Evolutionary conservation across 2,329 filamentous ascomycete species (phyloP), one percentile per base, ranked within the genome.

Genomic region (Truncatella angustata): DNA sequence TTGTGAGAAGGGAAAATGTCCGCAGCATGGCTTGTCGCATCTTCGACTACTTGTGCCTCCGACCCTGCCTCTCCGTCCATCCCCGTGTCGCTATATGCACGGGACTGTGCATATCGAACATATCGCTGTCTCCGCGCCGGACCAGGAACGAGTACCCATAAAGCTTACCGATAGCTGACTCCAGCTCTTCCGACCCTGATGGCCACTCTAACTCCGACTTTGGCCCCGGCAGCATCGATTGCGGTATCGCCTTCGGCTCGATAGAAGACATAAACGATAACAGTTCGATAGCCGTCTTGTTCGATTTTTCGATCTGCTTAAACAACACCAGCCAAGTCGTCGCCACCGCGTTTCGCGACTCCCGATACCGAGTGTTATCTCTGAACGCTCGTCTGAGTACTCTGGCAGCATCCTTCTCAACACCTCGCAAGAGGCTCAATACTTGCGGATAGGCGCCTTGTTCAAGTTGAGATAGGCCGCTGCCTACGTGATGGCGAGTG

Each of bases 261-360:
- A 78, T 68, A 23, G 59, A 70, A 2, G 69, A 69, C n/a, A 73
- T 65, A 48, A 74, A 71, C 0, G 61, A 66, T 0, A 79, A 60
- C 34, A 73, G 53, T 0, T 67, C 51, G 37, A 67, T 68, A 2
- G 73, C 73, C 3, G 57, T 28, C 2, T 45, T 3, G 44, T 71
- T 56, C 0, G 26, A 53, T 30, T 54, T 51, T 20, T 54, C 55
- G 28, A 75, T 71, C 26, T 69, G 63, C 10, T 72, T 57, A 30
- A 77, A 73, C 0, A 73, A 74, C 16, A 76, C 63, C 1, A 72
- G 55, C 60, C 66, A 73, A 0, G 74, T 73, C 0, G 63, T 66
- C 4, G 68, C 68, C 2, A 75, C 60, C 1, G 71, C 62, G 16
- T 70, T 66, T 37, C 66, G 64, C 1, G 68, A 59, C 1, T 47